phyloP scores from a whole-genome alignment of 257 asterid species.

The Fraxinus excelsior region DNA sequence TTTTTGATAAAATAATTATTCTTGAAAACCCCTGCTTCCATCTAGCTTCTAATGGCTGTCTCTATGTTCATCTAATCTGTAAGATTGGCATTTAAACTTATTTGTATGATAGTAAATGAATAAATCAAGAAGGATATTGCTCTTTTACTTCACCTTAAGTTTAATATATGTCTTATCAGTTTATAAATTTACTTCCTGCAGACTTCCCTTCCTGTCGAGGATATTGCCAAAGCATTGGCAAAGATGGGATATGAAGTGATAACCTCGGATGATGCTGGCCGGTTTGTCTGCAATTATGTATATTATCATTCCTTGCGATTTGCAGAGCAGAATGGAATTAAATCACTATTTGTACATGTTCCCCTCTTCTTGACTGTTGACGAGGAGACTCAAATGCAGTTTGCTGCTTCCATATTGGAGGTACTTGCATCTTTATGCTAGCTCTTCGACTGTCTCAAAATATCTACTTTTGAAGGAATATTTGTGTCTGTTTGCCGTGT shows the following conservation, averaged over 20 bases:
- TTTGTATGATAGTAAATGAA: no score
- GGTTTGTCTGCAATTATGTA: constrained; percentile 93
- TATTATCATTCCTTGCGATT: constrained; percentile 91
- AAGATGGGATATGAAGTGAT: constrained; percentile 85
- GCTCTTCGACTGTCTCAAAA: background rate
- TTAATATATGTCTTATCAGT: background rate
- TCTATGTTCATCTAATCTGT: background rate
- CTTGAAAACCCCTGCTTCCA: background rate
- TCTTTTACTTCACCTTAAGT: background rate
- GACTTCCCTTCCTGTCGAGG: constrained; percentile 76
- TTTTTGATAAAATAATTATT: no score
- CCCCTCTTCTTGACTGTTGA: constrained; percentile 90
- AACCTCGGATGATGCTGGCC: constrained; percentile 89
- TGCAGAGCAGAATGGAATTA: constrained; percentile 80
- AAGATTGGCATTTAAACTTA: background rate
- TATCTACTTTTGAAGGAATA: background rate
- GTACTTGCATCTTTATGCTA: constrained; percentile 50
- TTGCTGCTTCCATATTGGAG: constrained; percentile 81
- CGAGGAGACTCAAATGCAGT: constrained; percentile 95
- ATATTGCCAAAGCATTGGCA: constrained; percentile 57
- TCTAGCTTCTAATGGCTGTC: background rate
- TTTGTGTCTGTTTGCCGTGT: background rate
- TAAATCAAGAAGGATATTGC: background rate
- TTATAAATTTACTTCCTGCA: constrained; percentile 25
- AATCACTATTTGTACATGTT: constrained; percentile 85